Evolutionary conservation across 2,329 filamentous ascomycete species (phyloP).

Genomic region (Alternaria consortialis): DNA sequence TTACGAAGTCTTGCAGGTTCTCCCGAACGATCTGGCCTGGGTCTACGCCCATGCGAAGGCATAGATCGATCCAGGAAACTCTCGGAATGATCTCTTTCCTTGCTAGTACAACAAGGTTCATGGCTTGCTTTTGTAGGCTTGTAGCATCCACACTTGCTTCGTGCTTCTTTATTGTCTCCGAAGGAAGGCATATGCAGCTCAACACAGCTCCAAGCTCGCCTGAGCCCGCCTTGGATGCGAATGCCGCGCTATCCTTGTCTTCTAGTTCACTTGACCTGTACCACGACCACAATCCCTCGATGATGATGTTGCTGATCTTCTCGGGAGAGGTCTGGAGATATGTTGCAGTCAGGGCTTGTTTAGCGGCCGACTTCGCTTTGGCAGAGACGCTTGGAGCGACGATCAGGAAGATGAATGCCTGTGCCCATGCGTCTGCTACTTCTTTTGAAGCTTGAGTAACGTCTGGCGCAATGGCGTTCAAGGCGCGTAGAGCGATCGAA

Average conservation of each 20-base stretch:
- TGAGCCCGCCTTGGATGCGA: constrained; percentile 70
- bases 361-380: constrained; percentile 70
- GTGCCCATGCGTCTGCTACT: constrained; percentile 77
- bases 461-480: constrained; percentile 68
- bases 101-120: constrained; percentile 79
- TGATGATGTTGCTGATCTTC: constrained; percentile 69
- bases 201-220: constrained; percentile 69
- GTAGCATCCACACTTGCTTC: constrained; percentile 58
- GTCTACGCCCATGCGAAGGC: constrained; percentile 80
- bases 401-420: constrained; percentile 82
- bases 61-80: constrained; percentile 88
- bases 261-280: constrained; percentile 70
- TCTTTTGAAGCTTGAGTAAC: constrained; percentile 61
- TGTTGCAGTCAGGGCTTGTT: constrained; percentile 67
- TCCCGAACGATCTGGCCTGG: constrained; percentile 78
- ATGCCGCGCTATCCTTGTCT: constrained; percentile 81
- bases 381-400: constrained; percentile 69
- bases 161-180: constrained; percentile 60
- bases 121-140: constrained; percentile 73
- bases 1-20: constrained; percentile 70
- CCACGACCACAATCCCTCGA: constrained; percentile 83
- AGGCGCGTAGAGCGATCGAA: constrained; percentile 76
- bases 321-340: constrained; percentile 67
- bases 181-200: constrained; percentile 69
- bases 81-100: constrained; percentile 79